These are phyloP conservation scores for Moesziomyces sp. DNA, from an alignment of 1,284 basidiomycete species.

Conservation along the genomic window DNA sequence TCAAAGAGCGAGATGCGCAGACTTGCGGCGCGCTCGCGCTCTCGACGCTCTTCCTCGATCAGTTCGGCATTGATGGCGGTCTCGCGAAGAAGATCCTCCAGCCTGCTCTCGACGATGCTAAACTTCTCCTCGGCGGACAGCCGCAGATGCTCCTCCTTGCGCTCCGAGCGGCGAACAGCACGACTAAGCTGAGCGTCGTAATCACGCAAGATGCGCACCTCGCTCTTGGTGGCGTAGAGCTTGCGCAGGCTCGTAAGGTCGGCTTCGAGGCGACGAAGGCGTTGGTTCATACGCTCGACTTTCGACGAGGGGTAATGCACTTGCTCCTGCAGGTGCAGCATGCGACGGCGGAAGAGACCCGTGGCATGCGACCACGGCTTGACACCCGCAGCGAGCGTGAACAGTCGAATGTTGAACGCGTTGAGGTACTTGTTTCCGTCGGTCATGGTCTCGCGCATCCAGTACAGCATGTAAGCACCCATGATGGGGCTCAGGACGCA, in stretches of 20 bases:
- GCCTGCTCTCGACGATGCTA: slow-evolving; percentile 54
- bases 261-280: slow-evolving; percentile 62
- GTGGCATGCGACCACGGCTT: slow-evolving; percentile 65
- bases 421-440: slow-evolving; percentile 66
- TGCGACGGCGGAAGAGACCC: slow-evolving; percentile 46
- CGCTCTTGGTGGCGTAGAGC: slow-evolving; percentile 62
- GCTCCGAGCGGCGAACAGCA: slow-evolving; percentile 63
- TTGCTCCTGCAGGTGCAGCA: slow-evolving; percentile 63
- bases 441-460: slow-evolving; percentile 62
- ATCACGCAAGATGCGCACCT: slow-evolving; percentile 64
- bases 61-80: slow-evolving; percentile 65
- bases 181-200: slow-evolving; percentile 66
- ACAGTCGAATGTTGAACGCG: slow-evolving; percentile 66
- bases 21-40: slow-evolving; percentile 51
- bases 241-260: slow-evolving; percentile 59
- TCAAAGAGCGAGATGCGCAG: slow-evolving; percentile 51
- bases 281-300: slow-evolving; percentile 63
- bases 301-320: slow-evolving; percentile 63
- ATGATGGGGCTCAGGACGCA: slow-evolving; percentile 64
- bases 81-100: slow-evolving; percentile 62
- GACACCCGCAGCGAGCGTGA: slow-evolving; percentile 67
- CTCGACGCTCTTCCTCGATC: slow-evolving; percentile 60
- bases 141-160: slow-evolving; percentile 61
- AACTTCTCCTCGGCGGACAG: slow-evolving; percentile 61
- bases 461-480: slow-evolving; percentile 66